These are phyloP conservation scores for Populus trichocarpa DNA, from an alignment of 441 rosid genomes.

Conservation along the genomic window DNA sequence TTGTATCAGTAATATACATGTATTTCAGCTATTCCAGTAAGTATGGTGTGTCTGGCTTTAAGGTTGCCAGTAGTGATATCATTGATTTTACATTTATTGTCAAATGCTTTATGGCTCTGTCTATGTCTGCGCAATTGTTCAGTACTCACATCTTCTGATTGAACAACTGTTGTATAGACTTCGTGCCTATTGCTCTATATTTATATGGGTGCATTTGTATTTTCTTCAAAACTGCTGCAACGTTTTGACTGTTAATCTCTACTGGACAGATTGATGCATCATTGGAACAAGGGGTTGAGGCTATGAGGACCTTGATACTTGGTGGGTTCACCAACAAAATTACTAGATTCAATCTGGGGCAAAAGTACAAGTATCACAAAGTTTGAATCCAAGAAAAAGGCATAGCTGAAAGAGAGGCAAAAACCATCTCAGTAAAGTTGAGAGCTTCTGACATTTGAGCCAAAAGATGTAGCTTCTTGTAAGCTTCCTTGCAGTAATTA, in stretches of 20 bases:
- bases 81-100: background rate
- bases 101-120: background rate
- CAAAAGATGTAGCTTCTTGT: background rate
- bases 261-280: conserved; percentile 63
- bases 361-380: conserved; percentile 77
- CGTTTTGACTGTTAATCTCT: background rate
- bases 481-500: background rate
- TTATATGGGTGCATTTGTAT: background rate
- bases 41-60: background rate
- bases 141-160: background rate
- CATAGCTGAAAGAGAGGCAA: background rate
- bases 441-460: background rate
- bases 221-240: background rate
- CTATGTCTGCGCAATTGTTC: background rate
- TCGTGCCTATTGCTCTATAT: background rate
- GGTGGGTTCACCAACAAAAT: conserved; percentile 53
- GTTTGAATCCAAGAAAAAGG: conserved; percentile 31
- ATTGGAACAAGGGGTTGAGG: conserved; percentile 64
- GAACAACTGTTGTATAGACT: background rate
- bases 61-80: background rate
- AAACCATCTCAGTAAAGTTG: background rate
- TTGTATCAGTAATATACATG: background rate
- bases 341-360: conserved; percentile 72
- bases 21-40: background rate
- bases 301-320: conserved; percentile 59